Percentiles rank a stretch among this genome's conserved stretches.
Evolutionary conservation across 2,329 filamentous ascomycete species (phyloP).

Genomic region (Zasmidium citrigriseum): DNA sequence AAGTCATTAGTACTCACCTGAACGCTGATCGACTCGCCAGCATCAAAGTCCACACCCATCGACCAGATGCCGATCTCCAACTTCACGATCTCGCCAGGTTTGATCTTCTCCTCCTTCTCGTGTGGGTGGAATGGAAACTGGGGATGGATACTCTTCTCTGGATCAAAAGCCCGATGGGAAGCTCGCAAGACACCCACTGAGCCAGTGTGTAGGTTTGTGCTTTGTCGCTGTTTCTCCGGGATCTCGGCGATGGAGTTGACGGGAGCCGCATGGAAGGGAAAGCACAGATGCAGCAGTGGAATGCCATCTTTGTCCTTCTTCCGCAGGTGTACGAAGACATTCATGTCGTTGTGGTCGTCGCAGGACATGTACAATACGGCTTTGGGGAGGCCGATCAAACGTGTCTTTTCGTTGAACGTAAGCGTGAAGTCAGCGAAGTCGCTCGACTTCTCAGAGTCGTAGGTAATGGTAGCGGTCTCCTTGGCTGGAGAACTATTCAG

Average conservation of each 20-base stretch:
- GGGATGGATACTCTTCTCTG: slow-evolving; percentile 10
- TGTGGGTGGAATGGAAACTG: slow-evolving; percentile 21
- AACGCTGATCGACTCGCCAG: slow-evolving; percentile 36
- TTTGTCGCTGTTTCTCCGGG: slow-evolving; percentile 34
- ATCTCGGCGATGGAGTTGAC: slow-evolving; percentile 43
- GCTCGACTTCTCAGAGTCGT: slow-evolving; percentile 23
- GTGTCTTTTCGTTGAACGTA: slow-evolving; percentile 42
- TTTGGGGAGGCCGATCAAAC: slow-evolving; percentile 51
- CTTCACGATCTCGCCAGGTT: slow-evolving; percentile 44
- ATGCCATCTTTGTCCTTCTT: slow-evolving; percentile 21
- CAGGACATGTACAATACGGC: slow-evolving; percentile 46
- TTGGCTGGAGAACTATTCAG: slow-evolving; percentile 5
- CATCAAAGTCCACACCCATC: slow-evolving; percentile 49
- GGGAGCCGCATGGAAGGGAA: slow-evolving; percentile 15
- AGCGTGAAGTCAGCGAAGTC: slow-evolving; percentile 36
- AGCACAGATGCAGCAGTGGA: slow-evolving; percentile 17
- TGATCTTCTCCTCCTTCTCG: slow-evolving; percentile 40
- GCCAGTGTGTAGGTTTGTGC: slow-evolving; percentile 17
- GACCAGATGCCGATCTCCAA: slow-evolving; percentile 53
- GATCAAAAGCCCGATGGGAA: slow-evolving; percentile 17
- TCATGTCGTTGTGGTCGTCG: slow-evolving; percentile 21
- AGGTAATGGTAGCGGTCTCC: not conserved
- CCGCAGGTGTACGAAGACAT: slow-evolving; percentile 22
- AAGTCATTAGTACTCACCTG: slow-evolving; percentile 7
- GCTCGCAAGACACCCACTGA: slow-evolving; percentile 19